These are phyloP conservation scores for Omphalotus olearius DNA, from an alignment of 1,284 basidiomycete genomes.

Conservation along the genomic window DNA sequence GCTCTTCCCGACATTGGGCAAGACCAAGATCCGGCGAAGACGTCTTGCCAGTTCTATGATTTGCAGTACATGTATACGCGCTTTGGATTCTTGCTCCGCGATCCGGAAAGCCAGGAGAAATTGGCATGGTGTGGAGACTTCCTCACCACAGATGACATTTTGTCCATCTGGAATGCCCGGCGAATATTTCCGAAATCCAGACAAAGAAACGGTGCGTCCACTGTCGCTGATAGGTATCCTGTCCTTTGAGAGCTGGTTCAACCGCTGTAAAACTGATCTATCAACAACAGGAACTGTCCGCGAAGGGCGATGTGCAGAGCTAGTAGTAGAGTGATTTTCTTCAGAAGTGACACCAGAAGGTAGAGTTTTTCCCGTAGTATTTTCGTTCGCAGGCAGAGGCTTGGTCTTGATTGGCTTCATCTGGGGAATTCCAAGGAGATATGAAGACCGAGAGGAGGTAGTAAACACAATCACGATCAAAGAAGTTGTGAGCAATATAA, in stretches of 20 bases:
- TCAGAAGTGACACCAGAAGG: too few relatives aligned
- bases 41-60: conserved; percentile 35
- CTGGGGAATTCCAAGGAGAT: too few relatives aligned
- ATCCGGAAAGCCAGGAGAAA: conserved; percentile 45
- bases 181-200: conserved; percentile 24
- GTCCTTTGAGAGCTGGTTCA: conserved; percentile 20
- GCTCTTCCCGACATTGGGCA: conserved; percentile 48
- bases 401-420: too few relatives aligned
- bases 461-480: too few relatives aligned
- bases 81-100: conserved; percentile 46
- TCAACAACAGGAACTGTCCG: conserved; percentile 23
- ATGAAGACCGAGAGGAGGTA: too few relatives aligned
- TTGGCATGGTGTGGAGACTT: conserved; percentile 24
- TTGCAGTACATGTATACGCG: conserved; percentile 42
- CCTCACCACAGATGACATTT: neutral
- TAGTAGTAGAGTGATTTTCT: too few relatives aligned
- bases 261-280: conserved; percentile 24
- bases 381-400: too few relatives aligned
- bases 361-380: too few relatives aligned
- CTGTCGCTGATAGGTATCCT: conserved; percentile 15
- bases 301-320: too few relatives aligned
- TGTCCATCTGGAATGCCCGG: too few relatives aligned
- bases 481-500: too few relatives aligned
- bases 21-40: conserved; percentile 45
- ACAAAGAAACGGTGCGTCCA: conserved; percentile 19